Evolutionary conservation across 371 early-diverging fungal species (phyloP), one percentile per base, ranked within the genome.

Genomic region (Mortierella sp.): DNA sequence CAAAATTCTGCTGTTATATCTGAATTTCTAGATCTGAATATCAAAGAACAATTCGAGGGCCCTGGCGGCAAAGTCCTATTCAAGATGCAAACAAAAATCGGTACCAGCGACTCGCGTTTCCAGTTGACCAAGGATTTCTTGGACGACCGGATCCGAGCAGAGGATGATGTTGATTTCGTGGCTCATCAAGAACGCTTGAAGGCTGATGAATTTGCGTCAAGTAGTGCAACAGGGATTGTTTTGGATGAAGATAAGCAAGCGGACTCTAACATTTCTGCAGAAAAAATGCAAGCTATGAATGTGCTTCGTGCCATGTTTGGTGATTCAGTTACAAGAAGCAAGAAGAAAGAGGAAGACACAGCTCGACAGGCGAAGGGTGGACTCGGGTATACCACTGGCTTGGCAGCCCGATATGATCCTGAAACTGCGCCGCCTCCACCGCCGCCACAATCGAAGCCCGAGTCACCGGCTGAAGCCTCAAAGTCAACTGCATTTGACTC

Each of bases 271-370:
- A 64, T 78, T 23, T 71, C 76, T 0, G 83, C 85, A 0, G 83
- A 86, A 56, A 83, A 73, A 59, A 66, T 58, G 37, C 81, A 86
- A 53, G 85, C 88, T 1, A 72, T 88, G 85, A 88, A 85, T 69
- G 82, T 89, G 12, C 77, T 89, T n/a, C 83, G 84, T 22, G 74
- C 85, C 26, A 87, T 89, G 87, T 89, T 89, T 85, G 89, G 88
- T 15, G 85, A 86, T 6, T 81, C 83, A 15, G 84, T 68, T 29
- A 83, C 83, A 1, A 65, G 75, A 63, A 84, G 70, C 37, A 85
- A 81, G 68, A 79, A 83, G 64, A 81, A 74, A 56, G 78, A 70
- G 23, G 69, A 72, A 35, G 70, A 72, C 55, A 47, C 55, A 19
- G 67, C 68, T 17, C 42, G 69, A 45, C 59, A 68, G 49, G 66